phyloP scores from a whole-genome alignment of 169 alveolate species.

The Besnoitia besnoiti region DNA sequence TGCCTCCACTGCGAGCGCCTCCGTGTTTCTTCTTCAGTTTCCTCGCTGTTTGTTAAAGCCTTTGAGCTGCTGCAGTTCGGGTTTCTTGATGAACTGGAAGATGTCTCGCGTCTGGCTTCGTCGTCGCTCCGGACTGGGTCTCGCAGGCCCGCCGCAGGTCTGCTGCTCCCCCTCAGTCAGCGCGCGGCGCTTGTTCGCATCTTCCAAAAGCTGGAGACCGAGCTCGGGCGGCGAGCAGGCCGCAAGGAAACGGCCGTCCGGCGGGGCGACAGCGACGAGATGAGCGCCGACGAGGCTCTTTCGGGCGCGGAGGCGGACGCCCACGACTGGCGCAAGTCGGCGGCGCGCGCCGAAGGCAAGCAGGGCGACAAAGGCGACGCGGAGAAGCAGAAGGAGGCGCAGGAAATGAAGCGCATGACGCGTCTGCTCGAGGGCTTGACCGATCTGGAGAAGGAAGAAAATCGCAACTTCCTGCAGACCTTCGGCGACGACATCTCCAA shows the following conservation, averaged over 20 bases:
- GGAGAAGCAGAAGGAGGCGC: neutral
- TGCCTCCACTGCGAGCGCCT: conserved; percentile 33
- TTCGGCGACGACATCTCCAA: conserved; percentile 34
- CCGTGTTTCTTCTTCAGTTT: neutral
- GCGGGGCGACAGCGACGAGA: neutral
- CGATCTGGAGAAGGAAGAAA: neutral
- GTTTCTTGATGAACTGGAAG: neutral
- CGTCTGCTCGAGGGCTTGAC: neutral
- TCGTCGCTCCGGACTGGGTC: neutral
- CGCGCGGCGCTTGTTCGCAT: neutral
- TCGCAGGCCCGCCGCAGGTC: neutral
- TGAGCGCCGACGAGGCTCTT: neutral
- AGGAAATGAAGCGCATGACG: neutral
- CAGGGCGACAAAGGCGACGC: neutral
- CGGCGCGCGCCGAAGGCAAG: neutral
- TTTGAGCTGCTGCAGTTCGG: conserved; percentile 33
- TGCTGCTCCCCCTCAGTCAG: neutral
- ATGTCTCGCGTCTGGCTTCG: neutral
- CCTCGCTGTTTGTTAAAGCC: conserved; percentile 18
- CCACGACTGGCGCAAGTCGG: neutral
- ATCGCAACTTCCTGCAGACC: conserved; percentile 15
- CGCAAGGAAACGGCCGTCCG: neutral
- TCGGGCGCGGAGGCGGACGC: neutral
- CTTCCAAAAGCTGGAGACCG: neutral
- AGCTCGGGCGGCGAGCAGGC: neutral